A percentile compares a stretch with the other conserved stretches of the same genome.
Conservation (phyloP, 306 rosid species). For the Mimosa pudica region DNA sequence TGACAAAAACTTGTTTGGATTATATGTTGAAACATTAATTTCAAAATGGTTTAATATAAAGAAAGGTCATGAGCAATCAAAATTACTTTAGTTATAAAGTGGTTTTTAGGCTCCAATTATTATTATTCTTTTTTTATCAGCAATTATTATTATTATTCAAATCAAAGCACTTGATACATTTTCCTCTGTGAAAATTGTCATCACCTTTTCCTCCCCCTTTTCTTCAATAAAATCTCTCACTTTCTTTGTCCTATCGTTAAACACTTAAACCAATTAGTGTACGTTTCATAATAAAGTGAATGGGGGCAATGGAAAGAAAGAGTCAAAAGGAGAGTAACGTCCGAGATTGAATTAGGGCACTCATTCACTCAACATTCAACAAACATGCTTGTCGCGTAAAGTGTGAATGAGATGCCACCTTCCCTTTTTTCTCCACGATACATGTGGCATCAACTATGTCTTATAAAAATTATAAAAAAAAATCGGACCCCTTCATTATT, state of each 20-base stretch:
- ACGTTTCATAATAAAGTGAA: not conserved
- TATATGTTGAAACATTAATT: no score
- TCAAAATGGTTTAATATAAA: no score
- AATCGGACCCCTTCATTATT: conserved; percentile 18
- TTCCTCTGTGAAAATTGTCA: no score
- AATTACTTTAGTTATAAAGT: no score
- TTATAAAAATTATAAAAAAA: not conserved
- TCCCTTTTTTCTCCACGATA: conserved; percentile 33
- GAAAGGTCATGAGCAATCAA: no score
- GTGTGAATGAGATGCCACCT: conserved; percentile 58
- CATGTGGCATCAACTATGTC: conserved; percentile 22
- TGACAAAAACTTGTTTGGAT: no score
- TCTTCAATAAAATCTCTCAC: not conserved
- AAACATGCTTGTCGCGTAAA: conserved; percentile 74
- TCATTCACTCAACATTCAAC: conserved; percentile 34
- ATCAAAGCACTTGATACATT: no score
- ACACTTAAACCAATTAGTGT: not conserved
- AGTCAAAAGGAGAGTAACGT: not conserved
- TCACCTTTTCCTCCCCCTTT: no score
- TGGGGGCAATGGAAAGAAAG: not conserved
- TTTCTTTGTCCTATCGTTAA: not conserved
- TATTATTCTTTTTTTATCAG: no score
- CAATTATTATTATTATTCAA: no score
- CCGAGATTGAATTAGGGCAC: conserved; percentile 29
- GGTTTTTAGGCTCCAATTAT: no score